Evolutionary conservation across 129 eudicot species (phyloP).

Genomic region (Arctium lappa): DNA sequence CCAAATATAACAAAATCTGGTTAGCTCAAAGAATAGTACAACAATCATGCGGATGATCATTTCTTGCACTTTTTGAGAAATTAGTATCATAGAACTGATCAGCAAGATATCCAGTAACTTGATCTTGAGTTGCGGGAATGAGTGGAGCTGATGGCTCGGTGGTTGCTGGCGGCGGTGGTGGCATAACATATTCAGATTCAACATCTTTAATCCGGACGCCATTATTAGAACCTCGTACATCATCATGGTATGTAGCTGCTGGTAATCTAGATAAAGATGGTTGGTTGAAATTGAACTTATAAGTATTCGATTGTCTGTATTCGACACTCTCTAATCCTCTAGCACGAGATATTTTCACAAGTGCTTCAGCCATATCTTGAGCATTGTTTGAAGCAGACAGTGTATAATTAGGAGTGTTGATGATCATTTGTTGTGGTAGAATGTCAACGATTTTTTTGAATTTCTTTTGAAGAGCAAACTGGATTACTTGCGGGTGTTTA

Average conservation of each 20-base stretch:
- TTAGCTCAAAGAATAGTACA: conserved; percentile 8
- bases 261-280: conserved; percentile 1
- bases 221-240: not conserved
- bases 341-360: not conserved
- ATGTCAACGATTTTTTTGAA: not conserved
- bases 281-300: not conserved
- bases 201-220: not conserved
- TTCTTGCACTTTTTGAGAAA: not conserved
- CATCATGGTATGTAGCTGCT: too few relatives aligned
- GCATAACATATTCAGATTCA: not conserved
- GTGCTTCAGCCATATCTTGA: not conserved
- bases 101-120: not conserved
- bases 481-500: conserved; percentile 11
- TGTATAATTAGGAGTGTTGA: not conserved
- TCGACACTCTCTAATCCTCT: not conserved
- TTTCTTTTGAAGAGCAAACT: not conserved
- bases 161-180: not conserved
- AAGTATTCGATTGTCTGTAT: not conserved
- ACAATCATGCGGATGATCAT: not conserved
- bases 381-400: not conserved
- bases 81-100: not conserved
- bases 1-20: not conserved
- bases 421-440: not conserved
- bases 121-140: not conserved
- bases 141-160: conserved; percentile 6